Evolutionary conservation across 257 asterid genomes (phyloP), one percentile per base, ranked within the genome.

Genomic region (Solanum sparsipilum): DNA sequence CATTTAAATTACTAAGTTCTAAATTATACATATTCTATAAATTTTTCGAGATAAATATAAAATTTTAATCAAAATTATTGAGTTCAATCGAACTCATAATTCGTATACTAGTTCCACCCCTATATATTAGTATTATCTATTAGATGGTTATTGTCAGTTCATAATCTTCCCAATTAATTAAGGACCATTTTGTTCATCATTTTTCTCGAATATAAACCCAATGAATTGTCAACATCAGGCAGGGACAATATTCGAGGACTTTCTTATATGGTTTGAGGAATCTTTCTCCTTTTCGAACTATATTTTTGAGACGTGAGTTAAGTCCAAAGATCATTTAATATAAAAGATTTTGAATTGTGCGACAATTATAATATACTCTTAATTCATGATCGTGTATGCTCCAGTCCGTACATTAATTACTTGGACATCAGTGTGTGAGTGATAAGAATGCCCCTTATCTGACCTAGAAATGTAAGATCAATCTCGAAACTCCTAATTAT

Each of bases 321-420:
- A 16, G 63, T 52, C 0, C 3, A 52, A 52, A 52, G 9, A 2
- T 0, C 5, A 56, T 56, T 56, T 56, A 56, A 18, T 20, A 7
- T 0, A 20, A 9, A 23, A 0, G 0, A 0, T 9, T 1, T 9
- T 0, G 7, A 10, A 6, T 60, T 56, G 0, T 23, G 1, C 1
- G 3, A 60, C 0, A 9, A 21, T 31, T 31, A 31, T 31, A 58
- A 60, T n/a, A 60, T 60, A 60, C 13, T 23, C 6, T 23, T 60
- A 23, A 23, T 9, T 23, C 1, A 58, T 58, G 10, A 58, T 21
- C 13, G 68, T 21, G 5, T 10, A 58, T 20, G 25, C 67, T 58
- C 11, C 23, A 2, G 9, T 52, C 63, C 1, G 21, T 13, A 5
- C 21, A 16, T 48, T 48, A 48, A 48, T 2, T 48, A 48, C 2